Evolutionary conservation across 2,329 filamentous ascomycete species (phyloP), one percentile per base, ranked within the genome.

Genomic region (Microdochium bolleyi): DNA sequence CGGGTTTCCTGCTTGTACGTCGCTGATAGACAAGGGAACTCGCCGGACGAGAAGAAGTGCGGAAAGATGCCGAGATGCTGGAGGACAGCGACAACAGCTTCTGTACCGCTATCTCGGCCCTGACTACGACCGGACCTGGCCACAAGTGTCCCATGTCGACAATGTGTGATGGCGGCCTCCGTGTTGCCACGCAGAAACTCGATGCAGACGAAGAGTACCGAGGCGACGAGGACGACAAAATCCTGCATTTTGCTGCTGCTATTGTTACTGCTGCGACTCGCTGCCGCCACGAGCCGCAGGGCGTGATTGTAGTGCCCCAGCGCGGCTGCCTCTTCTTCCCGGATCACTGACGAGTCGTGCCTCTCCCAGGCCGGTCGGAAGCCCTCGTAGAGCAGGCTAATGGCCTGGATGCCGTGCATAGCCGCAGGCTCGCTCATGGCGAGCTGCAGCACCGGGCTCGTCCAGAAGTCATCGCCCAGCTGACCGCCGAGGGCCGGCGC

Each of bases 181-280:
- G 74, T 72, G 53, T 80, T 73, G 37, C 75, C 73, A 32, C 76
- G 75, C 54, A 82, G 67, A 57, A 78, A 77, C 61, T 81, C 79
- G 49, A 80, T 73, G 57, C 76, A 78, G 24, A 77, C 74, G 55
- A 80, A 78, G 22, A 80, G 63, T 1, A 78, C 49, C 3, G 54
- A 54, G 8, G 57, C 22, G 11, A 55, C 50, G 4, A 59, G 53
- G 3, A 51, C 53, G 2, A 51, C 32, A 14, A 51, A 48, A 0
- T 50, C 21, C 32, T 54, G 48, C 27, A 54, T 52, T 19, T 48
- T n/a, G 2, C 52, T 48, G 8, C 52, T 41, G 8, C n/a, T n/a
- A n/a, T n/a, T n/a, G n/a, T n/a, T n/a, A n/a, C n/a, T n/a, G n/a
- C n/a, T n/a, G n/a, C n/a, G n/a, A n/a, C n/a, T n/a, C n/a, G n/a